Base-by-base conservation (phyloP, 2,329 filamentous ascomycete genomes). In the Ramichloridium luteum region DNA sequence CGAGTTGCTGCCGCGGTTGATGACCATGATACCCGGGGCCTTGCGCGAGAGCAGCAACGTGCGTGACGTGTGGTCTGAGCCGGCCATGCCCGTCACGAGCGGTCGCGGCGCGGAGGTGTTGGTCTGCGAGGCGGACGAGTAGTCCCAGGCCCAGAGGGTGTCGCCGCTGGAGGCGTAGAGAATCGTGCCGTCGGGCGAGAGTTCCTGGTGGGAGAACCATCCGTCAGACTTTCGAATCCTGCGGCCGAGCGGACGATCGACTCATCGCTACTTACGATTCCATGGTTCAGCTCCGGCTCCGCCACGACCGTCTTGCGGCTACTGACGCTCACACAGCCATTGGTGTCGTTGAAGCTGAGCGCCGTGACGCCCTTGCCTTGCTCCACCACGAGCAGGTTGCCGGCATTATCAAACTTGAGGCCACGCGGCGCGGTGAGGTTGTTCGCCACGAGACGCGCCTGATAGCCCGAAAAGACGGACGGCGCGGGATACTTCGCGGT, bases 101-200 rank as follows among this genome's bases (percentile, higher is more conserved):
- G 65, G 70, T 35, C 53, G 55, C 36, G 60, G 60, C 32, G 54
- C 59, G 16, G 72, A 63, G 3, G 65, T 65, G 25, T 40, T 46
- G 30, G 62, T 65, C 18, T 43, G 41, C 10, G 36, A 36, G 6
- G 33, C 17, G 28, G 57, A 57, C 26, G 72, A 62, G 50, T 85
- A 85, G 16, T 61, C 50, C 72, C 76, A 84, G 2, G 70, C 59
- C 47, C 65, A 77, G 18, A 80, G 74, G n/a, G 62, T 59, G 28
- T 68, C 61, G 4, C 63, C 49, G 2, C 66, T 68, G 0, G 77
- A 81, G 11, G 61, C 66, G 41, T 67, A 70, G 6, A 71, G 57
- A 3, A 60, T 67, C 9, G 43, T 57, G 11, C 66, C 64, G 52
- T 69, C 59, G n/a, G 46, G 34, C 9, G 62, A 65, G 11, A 68